Percentiles rank a stretch among this genome's conserved stretches.
These are phyloP conservation scores for Salicornia ramosissima DNA, from an alignment of 148 eudicot genomes.

Conservation along the genomic window DNA sequence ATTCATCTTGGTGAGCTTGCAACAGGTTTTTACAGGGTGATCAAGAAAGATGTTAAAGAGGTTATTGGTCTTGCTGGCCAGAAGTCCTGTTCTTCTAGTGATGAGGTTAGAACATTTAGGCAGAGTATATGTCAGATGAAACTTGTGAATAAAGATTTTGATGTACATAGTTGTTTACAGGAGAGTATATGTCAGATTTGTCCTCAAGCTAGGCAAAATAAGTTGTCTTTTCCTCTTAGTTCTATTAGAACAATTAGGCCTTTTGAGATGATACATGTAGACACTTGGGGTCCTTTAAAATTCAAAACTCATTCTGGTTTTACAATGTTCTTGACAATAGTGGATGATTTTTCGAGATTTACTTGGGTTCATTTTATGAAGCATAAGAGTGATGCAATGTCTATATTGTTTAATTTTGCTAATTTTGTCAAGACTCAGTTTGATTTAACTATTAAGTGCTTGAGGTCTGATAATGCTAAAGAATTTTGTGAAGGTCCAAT, in stretches of 20 bases:
- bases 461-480: too few relatives aligned
- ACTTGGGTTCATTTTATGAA: neutral
- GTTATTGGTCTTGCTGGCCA: too few relatives aligned
- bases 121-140: neutral
- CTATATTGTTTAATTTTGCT: neutral
- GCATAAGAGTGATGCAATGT: neutral
- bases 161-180: too few relatives aligned
- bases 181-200: too few relatives aligned
- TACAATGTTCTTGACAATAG: constrained; percentile 2
- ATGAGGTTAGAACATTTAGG: neutral
- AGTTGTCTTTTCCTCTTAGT: neutral
- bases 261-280: neutral
- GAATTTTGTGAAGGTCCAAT: too few relatives aligned
- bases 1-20: neutral
- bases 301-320: neutral
- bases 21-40: neutral
- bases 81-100: neutral
- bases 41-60: too few relatives aligned
- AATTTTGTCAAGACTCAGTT: neutral
- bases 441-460: neutral
- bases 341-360: neutral
- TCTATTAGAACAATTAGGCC: neutral
- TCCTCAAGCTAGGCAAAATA: neutral
- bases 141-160: neutral
- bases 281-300: neutral